phyloP scores from a whole-genome alignment of 208 protist species.

The Angomonas ambiguus region DNA sequence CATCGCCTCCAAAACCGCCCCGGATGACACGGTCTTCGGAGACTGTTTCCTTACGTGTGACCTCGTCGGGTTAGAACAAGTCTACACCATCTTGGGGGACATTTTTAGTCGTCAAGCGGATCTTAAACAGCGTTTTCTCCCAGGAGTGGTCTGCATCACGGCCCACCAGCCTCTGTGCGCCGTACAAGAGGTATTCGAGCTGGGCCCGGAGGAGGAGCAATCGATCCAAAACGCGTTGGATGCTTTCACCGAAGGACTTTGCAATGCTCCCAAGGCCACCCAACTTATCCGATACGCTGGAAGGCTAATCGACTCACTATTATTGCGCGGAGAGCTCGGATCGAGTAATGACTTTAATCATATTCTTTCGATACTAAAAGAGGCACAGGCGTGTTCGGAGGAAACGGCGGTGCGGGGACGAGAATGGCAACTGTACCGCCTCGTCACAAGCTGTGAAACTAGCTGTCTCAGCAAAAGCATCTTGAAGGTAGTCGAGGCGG shows the following conservation, averaged over 20 bases:
- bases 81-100: slow-evolving; percentile 46
- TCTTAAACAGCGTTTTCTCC: slow-evolving; percentile 23
- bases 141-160: slow-evolving; percentile 7
- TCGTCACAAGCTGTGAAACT: slow-evolving; percentile 35
- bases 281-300: slow-evolving; percentile 42
- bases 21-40: slow-evolving; percentile 34
- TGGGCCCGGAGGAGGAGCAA: slow-evolving; percentile 32
- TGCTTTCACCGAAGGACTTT: slow-evolving; percentile 46
- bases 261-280: slow-evolving; percentile 21
- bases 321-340: slow-evolving; percentile 25
- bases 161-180: slow-evolving; percentile 43
- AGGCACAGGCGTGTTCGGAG: slow-evolving; percentile 15
- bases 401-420: slow-evolving; percentile 8
- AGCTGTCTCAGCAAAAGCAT: slow-evolving; percentile 19
- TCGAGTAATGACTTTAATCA: slow-evolving; percentile 23
- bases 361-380: slow-evolving; percentile 35
- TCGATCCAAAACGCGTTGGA: slow-evolving; percentile 49
- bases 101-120: slow-evolving; percentile 54
- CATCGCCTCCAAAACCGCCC: slow-evolving; percentile 32
- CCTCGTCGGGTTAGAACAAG: slow-evolving; percentile 32
- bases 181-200: slow-evolving; percentile 20
- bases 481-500: slow-evolving; percentile 24
- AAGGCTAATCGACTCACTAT: slow-evolving; percentile 29
- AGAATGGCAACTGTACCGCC: slow-evolving; percentile 60
- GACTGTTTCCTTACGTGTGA: slow-evolving; percentile 33